These are phyloP conservation scores for Boletus sp. DNA, from an alignment of 768 basidiomycete species.

Conservation along the genomic window DNA sequence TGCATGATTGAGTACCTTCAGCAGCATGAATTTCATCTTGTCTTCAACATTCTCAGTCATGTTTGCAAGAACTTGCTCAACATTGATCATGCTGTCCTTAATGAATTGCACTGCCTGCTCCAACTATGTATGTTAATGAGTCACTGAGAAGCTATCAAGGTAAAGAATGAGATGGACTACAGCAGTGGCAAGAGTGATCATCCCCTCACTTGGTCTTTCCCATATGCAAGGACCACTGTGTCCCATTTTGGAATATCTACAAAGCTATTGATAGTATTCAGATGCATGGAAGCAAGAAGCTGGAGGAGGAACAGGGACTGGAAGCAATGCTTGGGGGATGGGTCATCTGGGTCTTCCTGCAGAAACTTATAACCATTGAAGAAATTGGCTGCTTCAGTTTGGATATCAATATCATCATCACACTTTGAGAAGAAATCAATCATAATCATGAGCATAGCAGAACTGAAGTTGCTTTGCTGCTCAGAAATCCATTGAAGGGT, in stretches of 20 bases:
- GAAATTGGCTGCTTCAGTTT: not conserved
- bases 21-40: not conserved
- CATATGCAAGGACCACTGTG: not conserved
- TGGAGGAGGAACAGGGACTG: not conserved
- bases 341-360: not conserved
- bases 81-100: not conserved
- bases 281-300: not conserved
- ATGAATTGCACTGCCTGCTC: not conserved
- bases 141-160: not conserved
- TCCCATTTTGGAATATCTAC: not conserved
- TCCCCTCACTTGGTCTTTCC: not conserved
- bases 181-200: not conserved
- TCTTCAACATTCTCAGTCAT: not conserved
- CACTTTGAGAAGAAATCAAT: not conserved
- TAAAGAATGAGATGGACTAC: not conserved
- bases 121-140: not conserved
- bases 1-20: not conserved
- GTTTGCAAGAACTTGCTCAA: not conserved
- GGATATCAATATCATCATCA: not conserved
- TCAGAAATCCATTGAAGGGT: not conserved
- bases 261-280: not conserved
- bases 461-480: not conserved
- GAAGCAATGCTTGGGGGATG: not conserved
- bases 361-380: not conserved
- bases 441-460: not conserved